A percentile compares a stretch with the other conserved stretches of the same genome.
These are phyloP conservation scores for Xylariaceae sp. DNA, from an alignment of 2,329 filamentous ascomycete genomes.

Conservation along the genomic window DNA sequence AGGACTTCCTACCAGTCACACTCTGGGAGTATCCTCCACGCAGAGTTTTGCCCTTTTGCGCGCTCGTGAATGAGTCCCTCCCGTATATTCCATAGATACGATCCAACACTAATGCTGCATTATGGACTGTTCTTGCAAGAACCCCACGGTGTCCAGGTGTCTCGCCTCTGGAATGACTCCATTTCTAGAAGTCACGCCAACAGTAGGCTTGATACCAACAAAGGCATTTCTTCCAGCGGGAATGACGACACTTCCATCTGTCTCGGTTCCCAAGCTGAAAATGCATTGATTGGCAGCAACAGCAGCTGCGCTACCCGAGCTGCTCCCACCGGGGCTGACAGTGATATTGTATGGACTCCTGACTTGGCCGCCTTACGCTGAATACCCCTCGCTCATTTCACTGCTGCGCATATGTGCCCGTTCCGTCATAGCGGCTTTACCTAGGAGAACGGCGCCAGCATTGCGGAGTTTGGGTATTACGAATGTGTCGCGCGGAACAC, in stretches of 20 bases:
- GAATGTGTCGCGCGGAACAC: constrained; percentile 64
- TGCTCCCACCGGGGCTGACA: constrained; percentile 65
- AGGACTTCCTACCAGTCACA: constrained; percentile 50
- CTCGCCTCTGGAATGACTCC: constrained; percentile 61
- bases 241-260: constrained; percentile 69
- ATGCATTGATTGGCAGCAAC: constrained; percentile 61
- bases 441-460: constrained; percentile 55
- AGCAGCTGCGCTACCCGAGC: constrained; percentile 62
- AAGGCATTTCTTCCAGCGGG: constrained; percentile 67
- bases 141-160: constrained; percentile 69
- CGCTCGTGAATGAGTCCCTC: constrained; percentile 65
- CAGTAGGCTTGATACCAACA: constrained; percentile 74
- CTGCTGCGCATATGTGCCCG: constrained; percentile 71
- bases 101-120: constrained; percentile 65
- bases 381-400: constrained; percentile 67
- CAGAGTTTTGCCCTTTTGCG: constrained; percentile 56
- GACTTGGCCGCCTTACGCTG: constrained; percentile 60
- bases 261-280: constrained; percentile 71
- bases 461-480: constrained; percentile 62
- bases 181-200: constrained; percentile 62
- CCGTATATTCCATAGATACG: constrained; percentile 64
- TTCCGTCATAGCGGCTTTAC: constrained; percentile 68
- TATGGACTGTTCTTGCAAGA: constrained; percentile 65
- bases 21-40: constrained; percentile 56
- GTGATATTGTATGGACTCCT: constrained; percentile 67